A percentile compares a stretch with the other conserved stretches of the same genome.
phyloP scores from a whole-genome alignment of 2,329 filamentous ascomycete species.

The Daldinia sp. region DNA sequence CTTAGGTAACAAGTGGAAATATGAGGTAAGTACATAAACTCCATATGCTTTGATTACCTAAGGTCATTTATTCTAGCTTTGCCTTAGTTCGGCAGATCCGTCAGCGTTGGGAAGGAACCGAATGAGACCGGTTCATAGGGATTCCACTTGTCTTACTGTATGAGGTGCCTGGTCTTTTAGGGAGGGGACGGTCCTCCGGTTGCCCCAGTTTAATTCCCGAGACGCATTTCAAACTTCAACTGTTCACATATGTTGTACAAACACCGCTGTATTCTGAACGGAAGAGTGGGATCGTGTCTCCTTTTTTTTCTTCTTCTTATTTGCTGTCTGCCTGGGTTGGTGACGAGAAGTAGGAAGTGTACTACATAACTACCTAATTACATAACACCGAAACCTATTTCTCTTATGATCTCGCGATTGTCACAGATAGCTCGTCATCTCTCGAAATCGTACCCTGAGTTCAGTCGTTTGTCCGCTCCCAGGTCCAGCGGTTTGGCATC shows the following conservation, averaged over 20 bases:
- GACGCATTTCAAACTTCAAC: background rate
- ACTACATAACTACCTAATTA: background rate
- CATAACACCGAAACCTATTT: background rate
- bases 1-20: background rate
- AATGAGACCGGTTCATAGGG: background rate
- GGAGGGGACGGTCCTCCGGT: background rate
- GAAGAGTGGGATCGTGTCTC: background rate
- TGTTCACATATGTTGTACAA: background rate
- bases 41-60: background rate
- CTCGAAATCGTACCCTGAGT: constrained; percentile 70
- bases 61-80: background rate
- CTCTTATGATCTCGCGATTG: constrained; percentile 79
- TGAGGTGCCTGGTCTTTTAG: background rate
- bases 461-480: constrained; percentile 58
- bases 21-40: too few relatives aligned
- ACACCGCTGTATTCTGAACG: background rate
- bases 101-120: background rate
- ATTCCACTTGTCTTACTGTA: background rate
- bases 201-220: constrained; percentile 13
- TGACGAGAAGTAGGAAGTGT: background rate
- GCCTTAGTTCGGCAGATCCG: background rate
- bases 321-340: background rate
- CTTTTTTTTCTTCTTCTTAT: background rate
- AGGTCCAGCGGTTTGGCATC: constrained; percentile 46
- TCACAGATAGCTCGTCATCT: constrained; percentile 80